Base-by-base conservation (phyloP, 208 protist genomes). In the Crithidia bombi region DNA sequence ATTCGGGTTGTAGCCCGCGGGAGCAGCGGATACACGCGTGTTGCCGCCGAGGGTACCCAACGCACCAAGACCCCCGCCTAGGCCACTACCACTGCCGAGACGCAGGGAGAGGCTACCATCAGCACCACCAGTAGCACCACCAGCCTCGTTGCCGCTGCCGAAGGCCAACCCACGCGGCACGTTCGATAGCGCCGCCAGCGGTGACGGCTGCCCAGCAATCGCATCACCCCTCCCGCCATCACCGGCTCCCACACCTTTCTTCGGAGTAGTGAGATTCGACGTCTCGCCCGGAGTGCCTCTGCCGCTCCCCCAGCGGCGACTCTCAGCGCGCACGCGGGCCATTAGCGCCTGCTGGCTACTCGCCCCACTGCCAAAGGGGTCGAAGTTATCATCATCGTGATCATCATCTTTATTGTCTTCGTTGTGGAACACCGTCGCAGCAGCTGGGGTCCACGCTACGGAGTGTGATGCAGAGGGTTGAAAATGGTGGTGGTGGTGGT, bases 291-390 rank as follows among this genome's bases (percentile, higher is more conserved):
- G 12, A 19, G 23, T n/a, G 33, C 15, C 65, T 38, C 12, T n/a
- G 23, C 11, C 15, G 14, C 17, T 35, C 15, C 44, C 26, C 70
- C 70, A 75, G 44, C 41, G 61, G 12, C 58, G 61, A 21, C 62
- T 75, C 54, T 58, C 70, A 10, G 70, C 62, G 1, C 70, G 70
- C 30, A 69, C 43, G 32, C 70, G 59, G 25, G 61, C 70, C 70
- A 75, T 68, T 44, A 68, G 28, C 36, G 52, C 70, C 38, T 58
- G 51, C 44, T 44, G 70, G 41, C 55, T 69, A 26, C 35, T 50
- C 17, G 43, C 54, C 3, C 25, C 44, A 4, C 46, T 41, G 33
- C 70, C 70, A 38, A 75, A 75, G 7, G 55, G 70, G 15, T 69
- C 62, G 12, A 44, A 41, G 43, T 7, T 23, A 26, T 43, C 41